Base-by-base conservation (phyloP, 345 rosid genomes). In the thale cress (Arabidopsis thaliana) region DNA sequence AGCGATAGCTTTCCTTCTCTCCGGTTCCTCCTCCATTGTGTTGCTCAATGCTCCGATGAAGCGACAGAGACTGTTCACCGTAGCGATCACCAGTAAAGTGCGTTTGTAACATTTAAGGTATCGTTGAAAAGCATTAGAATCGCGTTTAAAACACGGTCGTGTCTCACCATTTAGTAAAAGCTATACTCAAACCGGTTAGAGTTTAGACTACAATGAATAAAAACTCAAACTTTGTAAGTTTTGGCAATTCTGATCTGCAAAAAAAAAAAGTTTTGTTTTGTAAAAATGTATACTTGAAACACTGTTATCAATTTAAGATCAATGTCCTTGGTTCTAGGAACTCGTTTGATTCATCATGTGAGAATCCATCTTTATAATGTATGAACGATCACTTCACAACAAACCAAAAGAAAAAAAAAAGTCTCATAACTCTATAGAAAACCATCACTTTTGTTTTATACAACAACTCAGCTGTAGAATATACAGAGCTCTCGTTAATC, bases 1-100 rank as follows among this genome's bases (percentile, higher is more conserved):
- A 40, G 93, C 97, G 16, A 84, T 69, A 8, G 86, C 80, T 64
- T 69, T 81, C 60, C 80, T 81, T 65, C 85, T 78, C 84, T 51
- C 67, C 33, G 61, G 37, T 56, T 59, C 78, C 55, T 70, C 65
- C 67, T 58, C 73, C 79, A 73, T 73, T 28, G 30, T 37, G 30
- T 37, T 66, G 51, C 59, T 66, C 59, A 6, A 1, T 25, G 66
- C 75, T 64, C 61, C 48, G 62, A n/a, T 9, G 61, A 51, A 75
- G 4, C 20, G 20, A 16, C 20, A 16, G 20, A 16, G 20, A 16
- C 20, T 32, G 24, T 48, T 42, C 49, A 24, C 71, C 38, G 71
- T 52, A 49, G 56, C 67, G 41, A 50, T 37, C 30, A 59, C 33
- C 45, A 42, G 4, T 6, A 42, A 58, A 48, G 0, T 45, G 73